Evolutionary conservation across 179 eudicot genomes (phyloP), one percentile per base, ranked within the genome.

Genomic region (Amaranthus tricolor): DNA sequence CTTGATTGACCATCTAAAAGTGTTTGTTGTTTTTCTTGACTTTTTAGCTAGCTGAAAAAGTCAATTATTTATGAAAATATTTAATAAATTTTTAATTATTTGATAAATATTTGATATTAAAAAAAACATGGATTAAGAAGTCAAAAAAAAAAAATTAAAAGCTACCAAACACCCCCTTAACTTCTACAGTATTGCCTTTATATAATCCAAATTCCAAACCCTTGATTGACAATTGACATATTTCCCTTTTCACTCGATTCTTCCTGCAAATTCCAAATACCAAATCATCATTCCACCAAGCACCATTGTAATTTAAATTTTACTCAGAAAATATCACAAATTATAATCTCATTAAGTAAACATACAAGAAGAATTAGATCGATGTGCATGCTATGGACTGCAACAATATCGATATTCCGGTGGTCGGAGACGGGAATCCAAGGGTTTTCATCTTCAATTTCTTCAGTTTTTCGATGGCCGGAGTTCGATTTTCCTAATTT

Each of bases 321-420:
- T n/a, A 58, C 65, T 17, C 17, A n/a, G 19, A 5, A 54, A 10
- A 70, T n/a, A 57, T 31, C 8, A 53, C 19, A 7, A 44, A 44
- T 14, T 31, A 61, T 24, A 60, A 47, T 15, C n/a, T 24, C 19
- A 31, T 3, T 31, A 31, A 31, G 4, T 5, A 19, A 51, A 13
- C 7, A 16, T 12, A 15, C 56, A 31, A 21, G 12, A n/a, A 45
- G 16, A n/a, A 4, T 51, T 4, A 55, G 54, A 47, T 15, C 24
- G 68, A 80, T 80, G 83, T 66, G 80, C 19, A 50, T 70, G n/a
- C 12, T 76, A 67, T 80, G 83, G 83, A 72, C 60, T 17, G 77
- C 83, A n/a, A 79, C 79, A 45, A 49, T 71, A 44, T 66, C 75
- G 51, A 47, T 80, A 20, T 76, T 70, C 74, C 66, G 76, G 59